Percentiles rank a stretch among this genome's conserved stretches.
phyloP scores from a whole-genome alignment of 257 asterid species.

The Marsdenia floribunda region DNA sequence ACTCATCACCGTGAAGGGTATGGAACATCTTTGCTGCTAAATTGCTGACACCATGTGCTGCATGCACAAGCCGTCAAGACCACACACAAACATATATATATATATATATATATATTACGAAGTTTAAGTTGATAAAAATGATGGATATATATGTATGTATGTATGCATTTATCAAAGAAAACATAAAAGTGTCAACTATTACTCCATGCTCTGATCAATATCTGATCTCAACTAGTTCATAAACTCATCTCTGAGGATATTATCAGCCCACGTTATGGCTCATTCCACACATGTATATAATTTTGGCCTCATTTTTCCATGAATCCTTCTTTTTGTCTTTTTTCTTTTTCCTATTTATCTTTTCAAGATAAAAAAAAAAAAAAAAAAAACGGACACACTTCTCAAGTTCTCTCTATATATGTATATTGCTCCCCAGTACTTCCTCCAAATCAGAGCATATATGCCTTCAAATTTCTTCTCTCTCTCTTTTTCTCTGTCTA shows the following conservation, averaged over 20 bases:
- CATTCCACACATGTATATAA: too few relatives aligned
- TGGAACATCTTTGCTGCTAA: background rate
- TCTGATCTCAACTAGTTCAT: background rate
- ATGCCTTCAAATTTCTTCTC: background rate
- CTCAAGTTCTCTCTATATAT: conserved; percentile 8
- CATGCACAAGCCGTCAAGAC: background rate
- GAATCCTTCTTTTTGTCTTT: background rate
- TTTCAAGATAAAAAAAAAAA: background rate
- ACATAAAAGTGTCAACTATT: background rate
- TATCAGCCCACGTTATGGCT: conserved; percentile 4
- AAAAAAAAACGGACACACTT: background rate
- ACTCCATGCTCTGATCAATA: background rate
- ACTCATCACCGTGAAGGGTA: background rate
- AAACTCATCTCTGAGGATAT: background rate
- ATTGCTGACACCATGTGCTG: conserved; percentile 4
- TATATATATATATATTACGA: too few relatives aligned
- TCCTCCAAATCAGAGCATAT: background rate
- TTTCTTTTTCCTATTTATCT: background rate
- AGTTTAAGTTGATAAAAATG: too few relatives aligned
- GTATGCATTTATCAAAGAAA: background rate
- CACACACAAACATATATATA: background rate
- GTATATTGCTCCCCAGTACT: background rate
- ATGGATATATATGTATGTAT: too few relatives aligned
- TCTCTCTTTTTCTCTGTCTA: too few relatives aligned
- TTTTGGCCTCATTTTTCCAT: background rate